Evolutionary conservation across 2,329 filamentous ascomycete species (phyloP), one percentile per base, ranked within the genome.

Genomic region (Fusarium phyllophilum): DNA sequence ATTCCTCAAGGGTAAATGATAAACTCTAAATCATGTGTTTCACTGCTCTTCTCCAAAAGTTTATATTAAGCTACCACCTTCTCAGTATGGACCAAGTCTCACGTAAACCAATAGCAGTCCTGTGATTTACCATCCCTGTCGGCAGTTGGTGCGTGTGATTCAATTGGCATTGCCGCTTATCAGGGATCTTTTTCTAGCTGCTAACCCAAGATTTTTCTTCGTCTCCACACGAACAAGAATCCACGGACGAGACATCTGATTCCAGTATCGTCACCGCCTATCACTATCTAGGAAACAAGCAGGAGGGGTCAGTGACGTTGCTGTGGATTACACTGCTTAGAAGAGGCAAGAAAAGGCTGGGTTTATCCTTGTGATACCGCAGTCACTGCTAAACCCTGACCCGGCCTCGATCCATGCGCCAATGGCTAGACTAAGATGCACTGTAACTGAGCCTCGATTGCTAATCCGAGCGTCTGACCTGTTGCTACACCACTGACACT

Each of bases 81-180:
- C 60, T 70, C 9, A 59, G 62, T 70, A 51, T 45, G 41, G 52
- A 8, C 14, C 22, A 45, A 46, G 38, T 54, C 38, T 59, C 44
- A 68, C 72, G 60, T 70, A 59, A 54, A 74, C 72, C 57, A 62
- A 73, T 73, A 22, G 34, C 29, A 52, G 33, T 18, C 13, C 39
- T 41, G 31, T 54, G 33, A 72, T 62, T 72, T 49, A 39, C 26
- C 33, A 74, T 66, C 72, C 72, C 45, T 75, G 72, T 74, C 72
- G 72, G 72, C 31, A 74, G 63, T 73, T 74, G 72, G 61, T 41
- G 49, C 17, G 62, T 22, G 57, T 62, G 59, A 62, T 62, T 60
- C 49, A 14, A 39, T 15, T 36, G 36, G 39, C 60, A 58, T 55
- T 54, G 68, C 67, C 66, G 67, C 66, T 70, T 56, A 67, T 70